Evolutionary conservation across 805 yeast genomes (phyloP).

Genomic region (Henningerozyma blattae): DNA sequence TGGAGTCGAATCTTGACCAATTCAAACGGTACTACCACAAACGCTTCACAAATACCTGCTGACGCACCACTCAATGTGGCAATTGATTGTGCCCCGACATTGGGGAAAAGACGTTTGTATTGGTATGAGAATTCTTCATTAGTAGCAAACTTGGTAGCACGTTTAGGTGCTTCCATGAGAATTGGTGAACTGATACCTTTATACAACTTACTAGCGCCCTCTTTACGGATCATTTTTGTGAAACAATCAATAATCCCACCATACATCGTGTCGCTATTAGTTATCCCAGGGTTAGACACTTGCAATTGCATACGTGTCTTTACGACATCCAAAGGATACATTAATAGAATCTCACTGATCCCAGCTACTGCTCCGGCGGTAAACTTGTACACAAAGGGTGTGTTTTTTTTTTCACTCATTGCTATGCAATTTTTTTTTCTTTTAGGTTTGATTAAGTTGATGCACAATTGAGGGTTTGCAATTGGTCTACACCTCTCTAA

Average conservation of each 20-base stretch:
- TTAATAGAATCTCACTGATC: conserved; percentile 84
- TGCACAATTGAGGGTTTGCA: too few species aligned
- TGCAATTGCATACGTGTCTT: conserved; percentile 92
- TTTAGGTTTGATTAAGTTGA: too few species aligned
- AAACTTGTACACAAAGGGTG: conserved; percentile 89
- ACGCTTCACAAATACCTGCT: conserved; percentile 95
- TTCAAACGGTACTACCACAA: conserved; percentile 96
- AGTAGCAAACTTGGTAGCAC: conserved; percentile 97
- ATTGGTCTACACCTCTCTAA: background rate
- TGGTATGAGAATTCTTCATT: conserved; percentile 92
- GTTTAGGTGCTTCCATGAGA: conserved; percentile 97
- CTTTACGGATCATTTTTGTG: conserved; percentile 69
- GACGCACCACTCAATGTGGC: conserved; percentile 93
- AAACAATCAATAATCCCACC: conserved; percentile 78
- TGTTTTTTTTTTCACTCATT: background rate
- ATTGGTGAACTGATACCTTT: conserved; percentile 95
- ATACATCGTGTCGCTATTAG: conserved; percentile 30
- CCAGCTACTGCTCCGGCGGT: conserved; percentile 93
- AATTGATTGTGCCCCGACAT: conserved; percentile 52
- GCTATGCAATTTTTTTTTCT: too few species aligned
- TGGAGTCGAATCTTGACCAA: conserved; percentile 90
- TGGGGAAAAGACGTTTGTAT: conserved; percentile 59
- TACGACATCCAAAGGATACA: conserved; percentile 96
- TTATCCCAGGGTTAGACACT: conserved; percentile 25
- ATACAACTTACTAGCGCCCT: conserved; percentile 75